phyloP scores from a whole-genome alignment of 768 basidiomycete species.

The Boletales sp. region DNA sequence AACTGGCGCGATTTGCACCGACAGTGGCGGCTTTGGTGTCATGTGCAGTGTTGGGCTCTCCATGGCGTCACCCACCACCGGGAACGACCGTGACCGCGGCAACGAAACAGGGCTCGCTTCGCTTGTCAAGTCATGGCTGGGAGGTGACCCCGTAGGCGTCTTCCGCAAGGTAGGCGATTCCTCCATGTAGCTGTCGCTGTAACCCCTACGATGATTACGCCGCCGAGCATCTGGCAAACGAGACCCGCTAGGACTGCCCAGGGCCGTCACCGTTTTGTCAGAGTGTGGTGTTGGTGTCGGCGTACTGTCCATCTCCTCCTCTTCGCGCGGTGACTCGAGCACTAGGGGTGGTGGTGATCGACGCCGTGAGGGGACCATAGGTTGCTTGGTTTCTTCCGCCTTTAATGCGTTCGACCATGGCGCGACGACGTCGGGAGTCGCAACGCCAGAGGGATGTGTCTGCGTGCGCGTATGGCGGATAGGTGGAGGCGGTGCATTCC shows the following conservation, averaged over 20 bases:
- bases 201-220: constrained; percentile 58
- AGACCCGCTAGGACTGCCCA: constrained; percentile 10
- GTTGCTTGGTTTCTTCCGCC: background rate
- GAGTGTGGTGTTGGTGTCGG: constrained; percentile 5
- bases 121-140: constrained; percentile 17
- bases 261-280: constrained; percentile 5
- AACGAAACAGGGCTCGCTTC: constrained; percentile 21
- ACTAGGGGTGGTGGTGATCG: constrained; percentile 9
- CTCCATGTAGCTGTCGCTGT: constrained; percentile 43
- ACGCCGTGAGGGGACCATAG: background rate
- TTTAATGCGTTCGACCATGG: constrained; percentile 33
- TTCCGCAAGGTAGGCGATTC: constrained; percentile 33
- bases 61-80: constrained; percentile 13
- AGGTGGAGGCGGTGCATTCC: constrained; percentile 1
- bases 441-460: constrained; percentile 46
- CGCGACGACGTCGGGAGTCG: constrained; percentile 37
- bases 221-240: constrained; percentile 13
- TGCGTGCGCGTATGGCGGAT: constrained; percentile 37
- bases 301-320: constrained; percentile 5
- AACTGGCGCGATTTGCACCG: constrained; percentile 7
- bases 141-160: constrained; percentile 51
- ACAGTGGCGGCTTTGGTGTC: constrained; percentile 8
- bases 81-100: constrained; percentile 37
- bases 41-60: constrained; percentile 9
- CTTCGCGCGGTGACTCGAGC: constrained; percentile 22